Evolutionary conservation across 106 monocot genomes (phyloP).

Genomic region (Posidonia australis): DNA sequence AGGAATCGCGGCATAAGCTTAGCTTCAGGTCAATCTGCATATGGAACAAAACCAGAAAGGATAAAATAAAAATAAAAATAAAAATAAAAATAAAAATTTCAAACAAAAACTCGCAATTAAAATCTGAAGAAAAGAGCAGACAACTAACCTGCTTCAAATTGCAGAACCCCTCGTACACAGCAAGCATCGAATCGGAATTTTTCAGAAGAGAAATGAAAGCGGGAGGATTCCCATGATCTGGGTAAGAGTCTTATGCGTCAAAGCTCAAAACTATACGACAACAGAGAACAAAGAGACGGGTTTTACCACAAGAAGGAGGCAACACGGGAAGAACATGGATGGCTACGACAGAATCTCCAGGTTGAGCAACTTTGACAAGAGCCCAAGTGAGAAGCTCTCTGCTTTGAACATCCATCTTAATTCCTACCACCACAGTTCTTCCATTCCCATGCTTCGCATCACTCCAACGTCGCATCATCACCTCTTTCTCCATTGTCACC

Average conservation of each 20-base stretch:
- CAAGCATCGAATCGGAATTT: conserved; percentile 16
- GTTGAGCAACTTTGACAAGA: conserved; percentile 54
- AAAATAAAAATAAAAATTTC: neutral
- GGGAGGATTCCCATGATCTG: neutral
- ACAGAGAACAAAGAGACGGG: neutral
- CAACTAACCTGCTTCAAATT: conserved; percentile 45
- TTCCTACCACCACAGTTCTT: conserved; percentile 49
- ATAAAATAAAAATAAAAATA: neutral
- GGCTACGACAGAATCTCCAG: conserved; percentile 64
- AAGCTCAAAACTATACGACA: neutral
- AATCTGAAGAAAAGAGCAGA: too few relatives aligned
- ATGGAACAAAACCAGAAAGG: neutral
- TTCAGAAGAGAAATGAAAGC: neutral
- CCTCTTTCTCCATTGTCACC: too few relatives aligned
- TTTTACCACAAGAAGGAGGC: neutral
- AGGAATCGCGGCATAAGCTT: conserved; percentile 47
- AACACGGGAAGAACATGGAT: conserved; percentile 45
- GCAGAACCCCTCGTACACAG: conserved; percentile 54
- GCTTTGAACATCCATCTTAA: conserved; percentile 46
- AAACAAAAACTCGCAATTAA: neutral
- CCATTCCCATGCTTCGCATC: neutral
- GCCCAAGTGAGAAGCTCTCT: conserved; percentile 78
- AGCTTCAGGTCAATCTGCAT: conserved; percentile 56
- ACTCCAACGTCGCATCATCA: neutral
- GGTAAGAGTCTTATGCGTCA: neutral